phyloP scores from a whole-genome alignment of 345 rosid genomes.

The Melastoma malabathricum region DNA sequence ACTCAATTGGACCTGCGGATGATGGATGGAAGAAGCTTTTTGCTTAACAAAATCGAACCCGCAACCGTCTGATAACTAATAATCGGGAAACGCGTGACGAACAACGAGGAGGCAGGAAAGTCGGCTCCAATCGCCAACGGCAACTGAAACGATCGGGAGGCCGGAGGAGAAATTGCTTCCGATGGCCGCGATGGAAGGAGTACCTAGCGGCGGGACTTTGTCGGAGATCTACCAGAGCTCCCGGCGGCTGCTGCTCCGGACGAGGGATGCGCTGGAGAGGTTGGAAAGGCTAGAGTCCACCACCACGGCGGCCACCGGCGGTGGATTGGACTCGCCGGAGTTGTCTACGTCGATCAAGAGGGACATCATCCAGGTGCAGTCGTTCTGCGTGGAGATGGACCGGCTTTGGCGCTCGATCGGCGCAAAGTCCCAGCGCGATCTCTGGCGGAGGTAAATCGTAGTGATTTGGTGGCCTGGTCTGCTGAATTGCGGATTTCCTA shows the following conservation, averaged over 20 bases:
- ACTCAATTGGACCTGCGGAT: too few relatives aligned
- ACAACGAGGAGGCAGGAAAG: too few relatives aligned
- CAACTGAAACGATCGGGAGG: neutral
- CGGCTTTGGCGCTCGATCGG: constrained; percentile 70
- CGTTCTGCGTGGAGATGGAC: constrained; percentile 72
- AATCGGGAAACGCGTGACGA: too few relatives aligned
- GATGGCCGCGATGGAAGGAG: constrained; percentile 8
- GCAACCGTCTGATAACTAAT: too few relatives aligned
- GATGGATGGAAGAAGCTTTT: too few relatives aligned
- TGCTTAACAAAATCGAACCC: too few relatives aligned
- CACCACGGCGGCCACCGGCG: constrained; percentile 16
- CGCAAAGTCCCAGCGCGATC: constrained; percentile 82
- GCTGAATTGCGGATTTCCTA: too few relatives aligned
- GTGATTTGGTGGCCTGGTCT: too few relatives aligned
- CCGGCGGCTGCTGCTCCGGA: constrained; percentile 41
- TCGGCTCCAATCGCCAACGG: too few relatives aligned
- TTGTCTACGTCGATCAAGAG: constrained; percentile 56
- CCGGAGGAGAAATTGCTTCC: neutral
- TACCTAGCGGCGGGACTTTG: constrained; percentile 40
- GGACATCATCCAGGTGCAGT: constrained; percentile 60
- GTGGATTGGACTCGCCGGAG: constrained; percentile 62
- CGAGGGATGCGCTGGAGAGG: constrained; percentile 76
- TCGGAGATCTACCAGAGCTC: constrained; percentile 57
- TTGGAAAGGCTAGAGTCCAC: constrained; percentile 66
- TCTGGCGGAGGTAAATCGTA: constrained; percentile 57